Evolutionary conservation across 306 rosid species (phyloP), one percentile per base, ranked within the genome.

Genomic region (Sesbania bispinosa): DNA sequence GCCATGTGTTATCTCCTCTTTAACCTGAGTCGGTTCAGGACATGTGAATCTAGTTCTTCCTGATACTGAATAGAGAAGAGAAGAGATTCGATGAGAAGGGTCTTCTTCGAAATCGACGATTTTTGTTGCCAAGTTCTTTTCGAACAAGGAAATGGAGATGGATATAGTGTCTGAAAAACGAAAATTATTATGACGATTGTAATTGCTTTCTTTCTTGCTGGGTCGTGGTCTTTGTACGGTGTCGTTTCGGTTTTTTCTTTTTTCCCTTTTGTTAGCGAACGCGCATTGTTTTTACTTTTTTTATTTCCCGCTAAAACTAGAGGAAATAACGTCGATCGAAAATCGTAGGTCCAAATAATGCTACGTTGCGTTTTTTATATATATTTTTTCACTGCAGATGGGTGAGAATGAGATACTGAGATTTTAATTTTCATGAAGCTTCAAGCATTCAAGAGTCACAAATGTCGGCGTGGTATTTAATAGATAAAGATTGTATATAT

Each of bases 1-100:
- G 96, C 86, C 98, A 90, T 89, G 73, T 4, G 7, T 15, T 39
- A 1, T 7, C 9, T 9, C 6, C 14, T 21, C 6, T 51, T 51
- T 23, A 0, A 23, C 6, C 5, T 2, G 29, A 54, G 39, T 3
- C 14, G 19, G 58, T 77, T 85, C 68, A 81, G 69, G 21, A 68
- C 82, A 67, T 79, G 6, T 27, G 42, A 68, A 62, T 67, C 53
- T 58, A 39, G 51, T 39, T 41, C 10, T n/a, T n/a, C n/a, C 7
- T 20, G 16, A 45, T 54, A 47, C 15, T 51, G 15, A 29, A 2
- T n/a, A 20, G 16, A 72, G 41, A 13, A 24, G n/a, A 51, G 24
- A 15, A 20, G 29, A 50, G 61, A 30, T 27, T 46, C 57, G 5
- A 27, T 1, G 13, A 27, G 4, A 18, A 36, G 43, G 70, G 63